Percentiles rank a stretch among this genome's conserved stretches.
Evolutionary conservation across 352 stramenopile species (phyloP).

Genomic region (Pythium sukuiense): DNA sequence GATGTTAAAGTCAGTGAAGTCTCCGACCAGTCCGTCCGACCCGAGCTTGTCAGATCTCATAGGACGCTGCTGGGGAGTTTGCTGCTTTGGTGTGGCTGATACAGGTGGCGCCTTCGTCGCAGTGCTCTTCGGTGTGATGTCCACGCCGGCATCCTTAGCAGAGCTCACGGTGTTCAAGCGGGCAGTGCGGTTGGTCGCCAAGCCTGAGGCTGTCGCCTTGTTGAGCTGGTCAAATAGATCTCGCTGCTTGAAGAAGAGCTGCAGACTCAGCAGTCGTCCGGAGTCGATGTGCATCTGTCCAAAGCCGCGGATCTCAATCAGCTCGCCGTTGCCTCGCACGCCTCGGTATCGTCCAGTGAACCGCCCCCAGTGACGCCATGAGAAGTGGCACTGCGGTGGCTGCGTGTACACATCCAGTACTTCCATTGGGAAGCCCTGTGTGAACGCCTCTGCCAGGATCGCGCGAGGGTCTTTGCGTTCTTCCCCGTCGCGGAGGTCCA

Average conservation of each 20-base stretch:
- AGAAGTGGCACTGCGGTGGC: slow-evolving; percentile 73
- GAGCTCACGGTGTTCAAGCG: slow-evolving; percentile 15
- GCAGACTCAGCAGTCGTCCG: slow-evolving; percentile 47
- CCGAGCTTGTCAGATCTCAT: slow-evolving; percentile 15
- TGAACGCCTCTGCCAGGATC: slow-evolving; percentile 62
- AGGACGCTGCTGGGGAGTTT: slow-evolving; percentile 5
- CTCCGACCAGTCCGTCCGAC: slow-evolving; percentile 4
- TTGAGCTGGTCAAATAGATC: slow-evolving; percentile 56
- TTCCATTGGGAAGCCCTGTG: slow-evolving; percentile 78
- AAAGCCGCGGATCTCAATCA: slow-evolving; percentile 69
- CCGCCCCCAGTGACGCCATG: slow-evolving; percentile 76
- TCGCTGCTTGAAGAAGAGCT: slow-evolving; percentile 68
- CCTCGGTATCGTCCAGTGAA: slow-evolving; percentile 71
- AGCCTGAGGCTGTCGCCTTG: slow-evolving; percentile 25
- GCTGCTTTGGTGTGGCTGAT: background rate
- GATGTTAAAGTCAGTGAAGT: slow-evolving; percentile 16
- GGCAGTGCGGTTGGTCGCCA: slow-evolving; percentile 16
- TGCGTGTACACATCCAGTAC: slow-evolving; percentile 79
- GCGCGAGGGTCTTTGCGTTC: slow-evolving; percentile 50
- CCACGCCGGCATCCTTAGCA: slow-evolving; percentile 8
- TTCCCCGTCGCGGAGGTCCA: slow-evolving; percentile 35
- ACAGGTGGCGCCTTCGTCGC: background rate
- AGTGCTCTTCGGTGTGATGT: background rate
- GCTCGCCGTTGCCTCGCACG: slow-evolving; percentile 54
- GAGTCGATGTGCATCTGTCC: slow-evolving; percentile 66